Evolutionary conservation across 108 stramenopile genomes (phyloP).

Genomic region (Skeletonema potamos): DNA sequence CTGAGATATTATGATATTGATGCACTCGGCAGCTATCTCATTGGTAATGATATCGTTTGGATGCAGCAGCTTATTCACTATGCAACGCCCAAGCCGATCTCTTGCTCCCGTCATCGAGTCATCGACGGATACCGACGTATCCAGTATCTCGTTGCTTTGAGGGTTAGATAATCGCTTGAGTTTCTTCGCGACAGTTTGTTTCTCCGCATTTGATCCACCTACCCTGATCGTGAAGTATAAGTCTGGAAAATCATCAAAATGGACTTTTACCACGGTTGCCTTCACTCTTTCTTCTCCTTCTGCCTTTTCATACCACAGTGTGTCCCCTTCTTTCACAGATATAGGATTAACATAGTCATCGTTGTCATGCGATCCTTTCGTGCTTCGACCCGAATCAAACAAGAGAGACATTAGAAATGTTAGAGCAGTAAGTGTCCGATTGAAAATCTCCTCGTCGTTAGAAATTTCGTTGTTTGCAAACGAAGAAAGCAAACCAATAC

Average conservation of each 20-base stretch:
- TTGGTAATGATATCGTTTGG: conserved; percentile 8
- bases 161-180: conserved; percentile 31
- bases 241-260: conserved; percentile 66
- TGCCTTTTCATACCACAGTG: conserved; percentile 63
- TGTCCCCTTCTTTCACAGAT: conserved; percentile 54
- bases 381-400: conserved; percentile 2
- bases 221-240: conserved; percentile 69
- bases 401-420: conserved; percentile 26
- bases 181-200: conserved; percentile 67
- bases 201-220: conserved; percentile 40
- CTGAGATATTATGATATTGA: conserved; percentile 61
- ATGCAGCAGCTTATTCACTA: conserved; percentile 47
- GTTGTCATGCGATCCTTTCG: not conserved
- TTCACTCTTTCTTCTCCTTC: conserved; percentile 35
- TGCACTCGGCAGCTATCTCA: conserved; percentile 43
- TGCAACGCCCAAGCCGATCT: conserved; percentile 19
- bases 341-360: conserved; percentile 13
- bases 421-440: conserved; percentile 17
- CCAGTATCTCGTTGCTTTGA: not conserved
- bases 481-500: conserved; percentile 24
- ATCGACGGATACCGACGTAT: not conserved
- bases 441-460: not conserved
- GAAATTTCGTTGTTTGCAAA: conserved; percentile 1
- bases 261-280: conserved; percentile 62
- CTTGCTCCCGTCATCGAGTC: not conserved